Conservation (phyloP, 2,329 filamentous ascomycete genomes). For the Diaporthe vexans region DNA sequence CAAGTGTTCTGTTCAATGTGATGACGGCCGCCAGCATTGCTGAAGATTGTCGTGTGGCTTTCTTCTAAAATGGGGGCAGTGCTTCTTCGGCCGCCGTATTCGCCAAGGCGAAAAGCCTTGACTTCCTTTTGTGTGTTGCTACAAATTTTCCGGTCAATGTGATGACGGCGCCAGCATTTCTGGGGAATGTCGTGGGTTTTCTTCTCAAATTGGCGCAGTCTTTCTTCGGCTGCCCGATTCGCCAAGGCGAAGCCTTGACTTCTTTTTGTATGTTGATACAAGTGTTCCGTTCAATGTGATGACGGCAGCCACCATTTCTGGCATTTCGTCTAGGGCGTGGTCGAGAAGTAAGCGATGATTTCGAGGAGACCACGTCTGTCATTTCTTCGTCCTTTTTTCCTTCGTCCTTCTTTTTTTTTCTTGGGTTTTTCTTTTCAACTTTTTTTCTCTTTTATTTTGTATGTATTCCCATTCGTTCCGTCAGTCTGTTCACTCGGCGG, state of each 20-base stretch:
- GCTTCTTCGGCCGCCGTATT: too few relatives aligned
- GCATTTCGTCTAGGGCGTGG: background rate
- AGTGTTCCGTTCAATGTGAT: too few relatives aligned
- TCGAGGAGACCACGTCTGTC: background rate
- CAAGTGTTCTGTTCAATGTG: background rate
- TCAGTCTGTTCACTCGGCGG: background rate
- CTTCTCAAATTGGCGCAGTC: too few relatives aligned
- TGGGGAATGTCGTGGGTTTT: background rate
- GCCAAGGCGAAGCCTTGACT: too few relatives aligned
- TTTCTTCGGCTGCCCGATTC: too few relatives aligned
- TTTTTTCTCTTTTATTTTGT: background rate
- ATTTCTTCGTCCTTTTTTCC: background rate
- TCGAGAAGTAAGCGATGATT: background rate
- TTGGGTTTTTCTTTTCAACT: background rate
- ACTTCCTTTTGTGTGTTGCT: too few relatives aligned
- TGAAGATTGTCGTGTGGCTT: background rate
- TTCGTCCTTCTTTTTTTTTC: too few relatives aligned
- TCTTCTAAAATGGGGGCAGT: too few relatives aligned
- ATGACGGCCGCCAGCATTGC: background rate
- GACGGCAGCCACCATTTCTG: background rate
- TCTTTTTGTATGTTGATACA: too few relatives aligned
- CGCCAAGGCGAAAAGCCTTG: too few relatives aligned
- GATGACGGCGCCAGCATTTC: background rate
- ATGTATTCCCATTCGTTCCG: background rate
- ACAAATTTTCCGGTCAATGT: too few relatives aligned